Base-by-base conservation (phyloP, 2,329 filamentous ascomycete genomes). In the Botrytis byssoidea region DNA sequence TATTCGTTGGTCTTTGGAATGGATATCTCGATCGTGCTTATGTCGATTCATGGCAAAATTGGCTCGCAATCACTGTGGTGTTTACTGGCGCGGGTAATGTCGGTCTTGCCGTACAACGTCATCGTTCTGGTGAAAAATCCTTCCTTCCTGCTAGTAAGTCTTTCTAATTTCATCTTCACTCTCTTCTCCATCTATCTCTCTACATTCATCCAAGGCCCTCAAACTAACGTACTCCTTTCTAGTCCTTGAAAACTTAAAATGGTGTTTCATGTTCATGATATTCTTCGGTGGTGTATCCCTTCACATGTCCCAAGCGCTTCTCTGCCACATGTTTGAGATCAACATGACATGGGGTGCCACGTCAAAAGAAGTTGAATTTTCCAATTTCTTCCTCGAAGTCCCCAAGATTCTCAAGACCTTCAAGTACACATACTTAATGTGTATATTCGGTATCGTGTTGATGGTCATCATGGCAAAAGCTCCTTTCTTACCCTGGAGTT, bases 331-430 rank as follows among this genome's bases (percentile, higher is more conserved):
- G 87, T 92, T 95, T 81, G 89, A 92, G 83, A 89, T 95, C 80
- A 88, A 95, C 83, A 95, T 95, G 90, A 88, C 88, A 4, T 96
- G 93, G 93, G 92, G 92, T 61, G 90, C 93, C 2, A 96, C 93
- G 0, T 88, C 90, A 65, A 96, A 96, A 83, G 93, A 96, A 83
- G 88, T 88, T 59, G 91, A 93, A 79, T 66, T 72, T 37, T 71
- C 71, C 37, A 71, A 72, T 9, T 76, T 77, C 74, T 74, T 72
- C 63, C 22, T 70, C 4, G 71, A 68, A 32, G 55, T 74, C 18
- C 57, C 59, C 20, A 70, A 73, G 59, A 46, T 74, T 9, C 42
- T 70, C 18, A 71, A 63, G 32, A 60, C 55, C 9, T 74, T 74
- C 71, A 74, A 73, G 42, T 74, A 69, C 29, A 72, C 71, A 20